Percentiles rank a stretch among this genome's conserved stretches.
Evolutionary conservation across 495 filamentous ascomycete genomes (phyloP).

Genomic region (Penicillium psychrofluorescens): DNA sequence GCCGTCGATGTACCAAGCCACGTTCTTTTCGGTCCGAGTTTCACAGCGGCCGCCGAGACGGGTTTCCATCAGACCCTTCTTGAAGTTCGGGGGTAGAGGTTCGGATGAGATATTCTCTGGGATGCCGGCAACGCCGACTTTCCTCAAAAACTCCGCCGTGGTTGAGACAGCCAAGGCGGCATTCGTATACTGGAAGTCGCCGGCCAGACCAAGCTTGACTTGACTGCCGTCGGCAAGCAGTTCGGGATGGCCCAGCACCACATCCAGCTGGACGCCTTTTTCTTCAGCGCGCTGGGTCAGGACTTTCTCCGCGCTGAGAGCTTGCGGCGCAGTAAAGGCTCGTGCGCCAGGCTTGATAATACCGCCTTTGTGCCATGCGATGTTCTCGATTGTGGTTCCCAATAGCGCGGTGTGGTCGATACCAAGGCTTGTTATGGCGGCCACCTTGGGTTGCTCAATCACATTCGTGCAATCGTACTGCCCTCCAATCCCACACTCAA

Average conservation of each 20-base stretch:
- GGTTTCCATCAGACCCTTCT: slow-evolving; percentile 65
- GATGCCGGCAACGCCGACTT: slow-evolving; percentile 34
- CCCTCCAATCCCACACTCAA: slow-evolving; percentile 91
- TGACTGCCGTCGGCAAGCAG: slow-evolving; percentile 33
- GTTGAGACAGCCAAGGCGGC: slow-evolving; percentile 74
- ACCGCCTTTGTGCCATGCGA: slow-evolving; percentile 96
- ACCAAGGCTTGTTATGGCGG: slow-evolving; percentile 75
- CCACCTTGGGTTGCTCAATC: slow-evolving; percentile 62
- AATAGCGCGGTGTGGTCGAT: slow-evolving; percentile 83
- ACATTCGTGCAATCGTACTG: slow-evolving; percentile 93
- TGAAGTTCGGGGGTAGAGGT: slow-evolving; percentile 58
- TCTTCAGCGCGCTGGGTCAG: slow-evolving; percentile 64
- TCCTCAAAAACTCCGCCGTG: slow-evolving; percentile 52
- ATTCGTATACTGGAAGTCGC: slow-evolving; percentile 79
- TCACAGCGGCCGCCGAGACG: slow-evolving; percentile 81
- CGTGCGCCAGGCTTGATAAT: slow-evolving; percentile 71
- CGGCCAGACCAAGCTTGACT: slow-evolving; percentile 69
- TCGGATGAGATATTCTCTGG: slow-evolving; percentile 39
- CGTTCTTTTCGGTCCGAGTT: slow-evolving; percentile 54
- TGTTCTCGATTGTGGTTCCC: slow-evolving; percentile 77
- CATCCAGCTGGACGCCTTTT: slow-evolving; percentile 49
- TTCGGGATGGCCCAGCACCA: slow-evolving; percentile 58
- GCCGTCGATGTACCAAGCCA: slow-evolving; percentile 85
- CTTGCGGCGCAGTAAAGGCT: slow-evolving; percentile 71
- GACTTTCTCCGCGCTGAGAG: slow-evolving; percentile 56